Percentiles rank a stretch among this genome's conserved stretches.
Conservation (phyloP, 805 yeast genomes). For the Suhomyces sp. region DNA sequence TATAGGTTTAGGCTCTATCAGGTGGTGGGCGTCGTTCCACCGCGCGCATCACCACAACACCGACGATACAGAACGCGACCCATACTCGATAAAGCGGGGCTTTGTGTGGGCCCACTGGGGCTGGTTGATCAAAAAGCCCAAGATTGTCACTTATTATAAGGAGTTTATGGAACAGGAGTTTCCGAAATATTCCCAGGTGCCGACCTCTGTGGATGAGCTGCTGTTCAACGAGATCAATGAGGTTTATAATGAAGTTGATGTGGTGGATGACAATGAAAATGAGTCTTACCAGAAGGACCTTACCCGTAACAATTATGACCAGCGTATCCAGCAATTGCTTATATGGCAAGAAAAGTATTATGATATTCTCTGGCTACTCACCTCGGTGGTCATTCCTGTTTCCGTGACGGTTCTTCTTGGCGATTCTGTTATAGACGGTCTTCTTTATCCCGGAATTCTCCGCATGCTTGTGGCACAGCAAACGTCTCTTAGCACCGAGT, state of each 20-base stretch:
- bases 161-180: constrained; percentile 39
- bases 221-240: background rate
- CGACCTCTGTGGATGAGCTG: constrained; percentile 4
- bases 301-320: constrained; percentile 15
- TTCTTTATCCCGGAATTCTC: constrained; percentile 70
- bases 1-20: constrained; percentile 71
- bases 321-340: constrained; percentile 20
- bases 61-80: constrained; percentile 81
- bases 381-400: constrained; percentile 31
- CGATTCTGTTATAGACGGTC: constrained; percentile 36
- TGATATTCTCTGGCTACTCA: constrained; percentile 24
- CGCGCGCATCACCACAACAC: constrained; percentile 88
- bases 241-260: too few species aligned
- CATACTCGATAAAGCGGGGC: constrained; percentile 80
- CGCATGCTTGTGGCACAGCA: constrained; percentile 77
- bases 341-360: constrained; percentile 36
- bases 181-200: constrained; percentile 15
- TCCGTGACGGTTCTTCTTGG: constrained; percentile 18
- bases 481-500: constrained; percentile 71
- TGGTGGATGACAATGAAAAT: too few species aligned
- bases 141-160: constrained; percentile 26
- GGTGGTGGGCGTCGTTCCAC: constrained; percentile 81
- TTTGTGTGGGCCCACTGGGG: constrained; percentile 83
- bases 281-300: constrained; percentile 8
- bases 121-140: constrained; percentile 72